Evolutionary conservation across 768 basidiomycete genomes (phyloP), one percentile per base, ranked within the genome.

Genomic region (Xerocomellus dryophilus): DNA sequence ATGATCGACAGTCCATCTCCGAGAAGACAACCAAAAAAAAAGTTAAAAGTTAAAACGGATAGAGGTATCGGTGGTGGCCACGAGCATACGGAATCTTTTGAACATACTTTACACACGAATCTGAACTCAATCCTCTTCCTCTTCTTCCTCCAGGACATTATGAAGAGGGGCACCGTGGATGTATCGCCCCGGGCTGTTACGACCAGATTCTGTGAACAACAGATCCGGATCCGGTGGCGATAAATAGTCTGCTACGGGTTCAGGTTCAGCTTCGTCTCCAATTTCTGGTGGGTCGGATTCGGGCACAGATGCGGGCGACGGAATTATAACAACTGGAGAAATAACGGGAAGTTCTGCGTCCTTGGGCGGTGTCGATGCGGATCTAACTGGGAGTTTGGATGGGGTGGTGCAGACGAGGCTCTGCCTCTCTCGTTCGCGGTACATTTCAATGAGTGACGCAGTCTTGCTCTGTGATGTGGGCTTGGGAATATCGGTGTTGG

Each of bases 101-200:
- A 58, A 58, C 57, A 58, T 65, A 61, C 47, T 48, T 65, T 59
- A 68, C 64, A 64, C 11, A 48, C 8, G 44, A 50, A 48, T 36
- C 43, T 21, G 44, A 44, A 47, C 36, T 52, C 38, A 58, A 2
- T 84, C 83, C 61, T 89, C 86, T 57, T 90, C 53, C 36, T 54
- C 88, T 54, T 88, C 85, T 62, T 91, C 90, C 67, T 92, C 91
- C 44, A 91, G 21, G 39, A 93, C 91, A 56, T 93, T 93, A 59
- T 92, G 88, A 63, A 93, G 76, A 27, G 91, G 91, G 8, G 88
- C 88, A 23, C 91, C 91, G 62, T 93, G 91, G 14, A 90, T 68
- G 64, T 93, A 93, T 40, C 89, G 81, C 32, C 69, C 81, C 11
- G 88, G 88, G 61, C 85, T 88, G 18, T 71, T 74, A n/a, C 81